Base-by-base conservation (phyloP, 2,329 filamentous ascomycete species). In the Uncinocarpus reesii region DNA sequence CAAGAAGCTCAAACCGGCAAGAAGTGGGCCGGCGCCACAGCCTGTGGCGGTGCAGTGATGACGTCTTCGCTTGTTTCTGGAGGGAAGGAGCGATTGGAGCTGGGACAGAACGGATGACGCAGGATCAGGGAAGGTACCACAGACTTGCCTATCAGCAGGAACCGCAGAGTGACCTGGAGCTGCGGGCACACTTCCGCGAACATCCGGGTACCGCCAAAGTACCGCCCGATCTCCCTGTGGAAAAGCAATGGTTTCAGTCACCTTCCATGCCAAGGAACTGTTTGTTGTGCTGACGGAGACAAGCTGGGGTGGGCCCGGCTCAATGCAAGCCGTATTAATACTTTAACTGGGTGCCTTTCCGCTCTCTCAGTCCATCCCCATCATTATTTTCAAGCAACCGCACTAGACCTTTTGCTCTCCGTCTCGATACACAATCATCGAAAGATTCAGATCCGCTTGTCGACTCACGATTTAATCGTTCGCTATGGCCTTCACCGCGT, bases 401-500 rank as follows among this genome's bases (percentile, higher is more conserved):
- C 7, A 24, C 15, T 4, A 40, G 3, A 7, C 20, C 13, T 13
- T 26, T 37, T 24, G 6, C 36, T 29, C 23, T 4, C 23, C 43
- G 4, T 40, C n/a, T 10, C 15, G 6, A 40, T 5, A 34, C 8
- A 29, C 32, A 31, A 15, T 40, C 28, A 20, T 31, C 16, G 6
- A 35, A 47, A 40, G 31, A n/a, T 31, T 32, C 15, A n/a, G 4
- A 49, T 7, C 21, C 18, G 45, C 42, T 26, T 20, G 4, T 36
- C 26, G 13, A 36, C 23, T 15, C 8, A 23, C 40, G 34, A 28
- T 18, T 31, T 16, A 37, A 32, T 31, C 20, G n/a, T 26, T 55
- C 70, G 72, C 50, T 61, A 80, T 71, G 69, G 63, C 69, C 66
- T 70, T 71, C 65, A 71, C 69, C 56, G 68, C 69, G 54, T 71